Base-by-base conservation (phyloP, 148 eudicot genomes). In the Silene conica region DNA sequence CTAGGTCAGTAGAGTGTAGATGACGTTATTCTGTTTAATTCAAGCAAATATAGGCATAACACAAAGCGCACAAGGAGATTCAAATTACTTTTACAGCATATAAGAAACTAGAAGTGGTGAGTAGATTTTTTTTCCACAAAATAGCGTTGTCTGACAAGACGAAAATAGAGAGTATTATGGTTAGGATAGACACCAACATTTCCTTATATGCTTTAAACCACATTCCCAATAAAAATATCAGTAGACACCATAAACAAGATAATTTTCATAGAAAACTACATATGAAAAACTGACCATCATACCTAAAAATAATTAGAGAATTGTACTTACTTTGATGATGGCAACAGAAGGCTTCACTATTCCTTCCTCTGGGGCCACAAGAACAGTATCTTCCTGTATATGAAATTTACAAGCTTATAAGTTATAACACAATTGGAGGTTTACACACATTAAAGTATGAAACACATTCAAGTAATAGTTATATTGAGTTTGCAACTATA, bases 371-470 rank as follows among this genome's bases (percentile, higher is more conserved):
- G 98, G 97, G 71, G 85, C 82, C 74, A 91, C 78, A 59, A 94
- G 90, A 73, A 91, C 90, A 55, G 96, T 81, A 83, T 94, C 98
- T 81, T 93, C 98, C 98, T 93, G 81, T 82, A 87, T 48, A 71
- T 63, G 38, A 76, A 57, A 74, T 6, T 63, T 22, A 4, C 19
- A 67, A 26, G 9, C 21, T 69, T 46, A 58, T 13, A 57, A 15
- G 15, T 69, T 46, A 58, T 13, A 57, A 15, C 69, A 70, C 61
- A 28, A 20, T 69, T 55, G 23, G 52, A 48, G 14, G 3, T 0
- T 21, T 6, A 21, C 1, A 43, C 55, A 50, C 16, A 3, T 50
- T 18, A 50, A 50, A 50, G 8, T 50, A 13, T 50, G 23, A 43
- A 57, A 3, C 16, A 19, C 6, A 19, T 19, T 19, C 10, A 26